A percentile compares a stretch with the other conserved stretches of the same genome.
Evolutionary conservation across 2,329 filamentous ascomycete species (phyloP).

Genomic region (Colletotrichum higginsianum): DNA sequence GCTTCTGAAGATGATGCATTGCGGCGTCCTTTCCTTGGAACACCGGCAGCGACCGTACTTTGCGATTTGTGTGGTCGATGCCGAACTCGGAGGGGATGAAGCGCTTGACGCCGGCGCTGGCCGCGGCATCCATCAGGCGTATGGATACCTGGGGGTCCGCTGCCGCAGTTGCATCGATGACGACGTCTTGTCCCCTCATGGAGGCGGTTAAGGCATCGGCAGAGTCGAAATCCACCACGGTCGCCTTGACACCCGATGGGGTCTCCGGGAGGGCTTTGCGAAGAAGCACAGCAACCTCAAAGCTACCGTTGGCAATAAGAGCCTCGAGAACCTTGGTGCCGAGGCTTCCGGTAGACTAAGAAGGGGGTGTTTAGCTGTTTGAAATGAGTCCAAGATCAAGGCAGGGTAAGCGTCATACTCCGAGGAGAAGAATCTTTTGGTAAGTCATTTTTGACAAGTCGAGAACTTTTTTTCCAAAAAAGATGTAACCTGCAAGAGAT

Average conservation of each 20-base stretch:
- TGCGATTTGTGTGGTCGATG: conserved; percentile 49
- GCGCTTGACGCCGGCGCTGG: conserved; percentile 71
- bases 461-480: no score
- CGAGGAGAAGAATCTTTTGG: neutral
- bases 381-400: neutral
- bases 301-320: conserved; percentile 49
- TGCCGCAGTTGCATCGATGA: conserved; percentile 59
- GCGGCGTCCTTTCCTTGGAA: conserved; percentile 38
- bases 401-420: neutral
- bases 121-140: conserved; percentile 65
- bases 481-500: no score
- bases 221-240: conserved; percentile 61
- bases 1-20: conserved; percentile 43
- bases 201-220: conserved; percentile 63
- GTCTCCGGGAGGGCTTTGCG: conserved; percentile 51
- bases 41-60: conserved; percentile 26
- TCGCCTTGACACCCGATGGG: conserved; percentile 56
- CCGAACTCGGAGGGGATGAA: conserved; percentile 74
- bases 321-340: conserved; percentile 50
- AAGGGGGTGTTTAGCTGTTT: no score
- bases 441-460: neutral
- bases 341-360: conserved; percentile 50
- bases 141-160: conserved; percentile 56
- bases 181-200: conserved; percentile 69
- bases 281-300: conserved; percentile 67